These are phyloP conservation scores for Calonectria honghensis DNA, from an alignment of 2,329 filamentous ascomycete genomes.

Conservation along the genomic window DNA sequence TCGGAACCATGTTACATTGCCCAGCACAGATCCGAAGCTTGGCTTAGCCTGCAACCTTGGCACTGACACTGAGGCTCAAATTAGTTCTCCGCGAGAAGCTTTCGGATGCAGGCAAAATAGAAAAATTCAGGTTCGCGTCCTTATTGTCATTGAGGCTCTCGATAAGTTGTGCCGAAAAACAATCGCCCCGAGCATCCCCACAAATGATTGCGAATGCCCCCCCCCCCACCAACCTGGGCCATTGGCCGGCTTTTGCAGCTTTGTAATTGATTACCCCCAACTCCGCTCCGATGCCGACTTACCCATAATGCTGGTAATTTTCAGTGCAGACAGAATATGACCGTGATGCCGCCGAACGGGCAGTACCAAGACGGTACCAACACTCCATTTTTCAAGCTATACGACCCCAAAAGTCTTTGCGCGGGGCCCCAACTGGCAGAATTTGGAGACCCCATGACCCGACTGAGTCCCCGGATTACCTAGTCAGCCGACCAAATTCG, in stretches of 20 bases:
- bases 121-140: not conserved
- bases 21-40: conserved; percentile 12
- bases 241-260: conserved; percentile 1
- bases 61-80: not conserved
- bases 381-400: conserved; percentile 27
- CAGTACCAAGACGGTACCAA: conserved; percentile 6
- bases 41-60: not conserved
- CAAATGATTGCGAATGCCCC: conserved; percentile 7
- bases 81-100: not conserved
- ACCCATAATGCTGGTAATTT: conserved; percentile 25
- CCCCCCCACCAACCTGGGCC: conserved; percentile 13
- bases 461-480: conserved; percentile 20
- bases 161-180: not conserved
- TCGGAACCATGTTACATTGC: conserved; percentile 12
- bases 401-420: conserved; percentile 2
- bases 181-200: not conserved
- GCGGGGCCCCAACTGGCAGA: conserved; percentile 21
- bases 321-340: conserved; percentile 13
- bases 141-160: not conserved
- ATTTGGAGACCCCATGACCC: conserved; percentile 28
- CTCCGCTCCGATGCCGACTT: conserved; percentile 26
- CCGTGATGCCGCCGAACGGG: conserved; percentile 25
- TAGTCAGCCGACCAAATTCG: conserved; percentile 5
- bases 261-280: conserved; percentile 22
- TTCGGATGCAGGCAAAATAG: not conserved